These are phyloP conservation scores for Skeletonema menzelii DNA, from an alignment of 108 stramenopile species.

Conservation along the genomic window DNA sequence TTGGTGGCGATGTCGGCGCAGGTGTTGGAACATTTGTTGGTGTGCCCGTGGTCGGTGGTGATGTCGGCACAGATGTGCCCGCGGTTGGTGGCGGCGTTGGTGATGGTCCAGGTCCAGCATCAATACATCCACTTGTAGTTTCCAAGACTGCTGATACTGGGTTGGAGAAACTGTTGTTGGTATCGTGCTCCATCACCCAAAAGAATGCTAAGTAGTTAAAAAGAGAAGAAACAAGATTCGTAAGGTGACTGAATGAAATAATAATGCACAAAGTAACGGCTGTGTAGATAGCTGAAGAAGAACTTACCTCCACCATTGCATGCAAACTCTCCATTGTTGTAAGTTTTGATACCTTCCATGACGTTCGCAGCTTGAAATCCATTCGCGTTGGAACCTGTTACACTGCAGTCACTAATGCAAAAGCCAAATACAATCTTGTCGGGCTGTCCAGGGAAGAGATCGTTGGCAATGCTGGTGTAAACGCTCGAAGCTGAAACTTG, in stretches of 20 bases:
- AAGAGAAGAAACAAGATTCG: not conserved
- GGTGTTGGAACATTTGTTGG: not conserved
- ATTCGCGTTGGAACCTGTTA: constrained; percentile 23
- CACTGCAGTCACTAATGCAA: constrained; percentile 56
- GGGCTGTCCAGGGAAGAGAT: constrained; percentile 34
- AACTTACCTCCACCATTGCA: constrained; percentile 56
- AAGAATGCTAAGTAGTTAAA: not conserved
- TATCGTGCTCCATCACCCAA: constrained; percentile 4
- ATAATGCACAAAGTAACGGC: not conserved
- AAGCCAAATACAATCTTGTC: constrained; percentile 56
- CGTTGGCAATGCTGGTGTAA: constrained; percentile 34
- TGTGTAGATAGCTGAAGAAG: not conserved
- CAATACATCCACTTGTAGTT: not conserved
- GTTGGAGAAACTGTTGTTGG: not conserved
- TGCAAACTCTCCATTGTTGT: constrained; percentile 17
- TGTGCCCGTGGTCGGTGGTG: not conserved
- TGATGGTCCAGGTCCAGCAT: not conserved
- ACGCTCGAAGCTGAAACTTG: constrained; percentile 16
- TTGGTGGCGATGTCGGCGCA: not conserved
- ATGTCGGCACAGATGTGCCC: not conserved
- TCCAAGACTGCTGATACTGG: constrained; percentile 2
- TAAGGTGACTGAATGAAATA: not conserved
- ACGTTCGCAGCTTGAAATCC: constrained; percentile 45
- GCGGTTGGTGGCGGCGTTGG: not conserved
- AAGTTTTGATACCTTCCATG: constrained; percentile 32